A percentile compares a stretch with the other conserved stretches of the same genome.
Conservation (phyloP, 2,329 filamentous ascomycete genomes). For the Ilyonectria sp. region DNA sequence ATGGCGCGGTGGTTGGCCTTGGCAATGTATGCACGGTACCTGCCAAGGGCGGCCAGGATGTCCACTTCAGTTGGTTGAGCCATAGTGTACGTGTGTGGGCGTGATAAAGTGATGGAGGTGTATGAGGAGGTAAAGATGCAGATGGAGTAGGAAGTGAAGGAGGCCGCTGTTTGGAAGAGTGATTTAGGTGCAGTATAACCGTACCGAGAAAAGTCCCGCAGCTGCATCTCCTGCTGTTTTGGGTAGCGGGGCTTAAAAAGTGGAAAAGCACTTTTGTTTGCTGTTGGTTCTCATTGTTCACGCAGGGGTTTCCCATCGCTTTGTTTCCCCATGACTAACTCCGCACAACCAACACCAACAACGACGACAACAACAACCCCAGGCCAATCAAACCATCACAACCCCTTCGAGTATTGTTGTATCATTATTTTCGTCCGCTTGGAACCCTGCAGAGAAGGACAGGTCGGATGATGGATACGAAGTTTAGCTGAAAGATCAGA, state of each 20-base stretch:
- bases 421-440: neutral
- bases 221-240: neutral
- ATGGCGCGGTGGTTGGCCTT: neutral
- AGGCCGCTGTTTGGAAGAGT: neutral
- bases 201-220: neutral
- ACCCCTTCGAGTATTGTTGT: neutral
- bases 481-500: neutral
- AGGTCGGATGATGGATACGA: neutral
- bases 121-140: neutral
- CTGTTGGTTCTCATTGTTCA: conserved; percentile 2
- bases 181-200: neutral
- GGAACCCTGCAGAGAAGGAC: neutral
- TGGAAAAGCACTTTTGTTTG: conserved; percentile 3
- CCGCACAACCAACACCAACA: neutral
- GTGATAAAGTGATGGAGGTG: neutral
- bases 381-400: neutral
- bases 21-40: neutral
- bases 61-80: neutral
- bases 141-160: neutral
- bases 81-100: neutral
- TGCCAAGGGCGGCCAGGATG: neutral
- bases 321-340: neutral
- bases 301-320: neutral
- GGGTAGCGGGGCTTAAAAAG: neutral
- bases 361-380: neutral